Conservation (phyloP, 73 alveolate species). For the Paramecium bursaria region DNA sequence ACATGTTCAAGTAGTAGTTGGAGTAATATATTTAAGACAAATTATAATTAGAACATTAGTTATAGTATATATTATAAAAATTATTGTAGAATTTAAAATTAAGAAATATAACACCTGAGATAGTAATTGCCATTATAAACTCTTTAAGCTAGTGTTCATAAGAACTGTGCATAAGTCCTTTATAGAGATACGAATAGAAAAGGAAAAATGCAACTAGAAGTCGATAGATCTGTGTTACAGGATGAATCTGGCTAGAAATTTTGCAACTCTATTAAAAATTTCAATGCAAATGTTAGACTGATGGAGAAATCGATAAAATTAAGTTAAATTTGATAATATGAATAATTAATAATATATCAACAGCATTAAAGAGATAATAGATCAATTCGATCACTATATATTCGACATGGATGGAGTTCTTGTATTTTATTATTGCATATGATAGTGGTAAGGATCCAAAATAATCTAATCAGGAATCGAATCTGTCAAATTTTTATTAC, state of each 20-base stretch:
- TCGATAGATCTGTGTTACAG: slow-evolving; percentile 23
- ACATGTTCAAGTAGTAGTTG: slow-evolving; percentile 29
- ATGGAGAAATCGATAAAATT: slow-evolving; percentile 39
- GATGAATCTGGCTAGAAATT: slow-evolving; percentile 21
- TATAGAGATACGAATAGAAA: slow-evolving; percentile 59
- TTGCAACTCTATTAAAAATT: slow-evolving; percentile 45
- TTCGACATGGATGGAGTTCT: slow-evolving; percentile 78
- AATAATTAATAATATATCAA: slow-evolving; percentile 7
- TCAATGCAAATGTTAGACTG: slow-evolving; percentile 3
- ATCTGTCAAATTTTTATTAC: slow-evolving; percentile 32
- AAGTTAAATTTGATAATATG: slow-evolving; percentile 16
- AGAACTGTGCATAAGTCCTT: slow-evolving; percentile 28
- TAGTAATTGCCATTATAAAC: not conserved
- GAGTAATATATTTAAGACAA: slow-evolving; percentile 9
- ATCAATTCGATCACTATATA: slow-evolving; percentile 61
- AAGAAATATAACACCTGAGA: not conserved
- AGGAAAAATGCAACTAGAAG: not conserved
- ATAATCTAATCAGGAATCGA: slow-evolving; percentile 61
- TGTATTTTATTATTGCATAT: slow-evolving; percentile 1
- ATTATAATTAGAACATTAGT: slow-evolving; percentile 22
- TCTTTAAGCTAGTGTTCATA: slow-evolving; percentile 33
- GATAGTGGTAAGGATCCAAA: slow-evolving; percentile 68
- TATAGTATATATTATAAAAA: not conserved
- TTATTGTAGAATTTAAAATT: not conserved
- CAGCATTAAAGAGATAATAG: slow-evolving; percentile 43